Conservation (phyloP, 768 basidiomycete genomes). For the Strobilomyces dryophilus region DNA sequence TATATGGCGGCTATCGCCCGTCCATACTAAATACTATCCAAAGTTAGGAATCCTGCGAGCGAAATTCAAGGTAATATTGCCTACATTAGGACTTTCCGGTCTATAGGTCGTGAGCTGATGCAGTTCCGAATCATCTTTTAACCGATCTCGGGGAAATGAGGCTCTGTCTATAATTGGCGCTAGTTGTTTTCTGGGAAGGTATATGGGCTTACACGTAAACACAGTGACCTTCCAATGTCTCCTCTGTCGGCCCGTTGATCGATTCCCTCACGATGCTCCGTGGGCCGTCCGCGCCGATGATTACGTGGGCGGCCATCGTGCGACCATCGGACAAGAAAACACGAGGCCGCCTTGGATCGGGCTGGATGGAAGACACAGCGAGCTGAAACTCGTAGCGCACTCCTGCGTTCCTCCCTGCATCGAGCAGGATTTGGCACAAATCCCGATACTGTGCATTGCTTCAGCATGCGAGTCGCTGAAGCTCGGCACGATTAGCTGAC, state of each 20-base stretch:
- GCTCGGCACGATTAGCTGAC: conserved; percentile 26
- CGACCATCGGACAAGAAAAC: conserved; percentile 43
- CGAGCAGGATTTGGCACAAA: conserved; percentile 45
- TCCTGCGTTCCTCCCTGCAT: conserved; percentile 45
- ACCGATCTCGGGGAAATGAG: conserved; percentile 37
- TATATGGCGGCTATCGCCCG: conserved; percentile 26
- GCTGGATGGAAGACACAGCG: conserved; percentile 32
- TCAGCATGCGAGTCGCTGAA: not conserved
- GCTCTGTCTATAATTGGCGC: conserved; percentile 28
- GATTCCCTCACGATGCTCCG: conserved; percentile 39
- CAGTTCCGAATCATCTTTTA: conserved; percentile 44
- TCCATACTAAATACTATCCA: conserved; percentile 24
- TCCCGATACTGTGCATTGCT: conserved; percentile 44
- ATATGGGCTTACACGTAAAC: conserved; percentile 42
- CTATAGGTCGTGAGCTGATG: conserved; percentile 26
- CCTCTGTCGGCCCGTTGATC: conserved; percentile 30
- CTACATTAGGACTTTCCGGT: conserved; percentile 21
- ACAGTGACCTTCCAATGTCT: conserved; percentile 29
- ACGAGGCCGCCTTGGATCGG: conserved; percentile 26
- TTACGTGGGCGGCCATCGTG: conserved; percentile 44
- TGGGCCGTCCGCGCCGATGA: conserved; percentile 63
- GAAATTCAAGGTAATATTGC: not conserved
- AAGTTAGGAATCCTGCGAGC: not conserved
- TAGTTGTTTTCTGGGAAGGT: conserved; percentile 4
- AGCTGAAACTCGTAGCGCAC: conserved; percentile 47